Conservation (phyloP, 257 asterid species). For the Anisodus tanguticus region DNA sequence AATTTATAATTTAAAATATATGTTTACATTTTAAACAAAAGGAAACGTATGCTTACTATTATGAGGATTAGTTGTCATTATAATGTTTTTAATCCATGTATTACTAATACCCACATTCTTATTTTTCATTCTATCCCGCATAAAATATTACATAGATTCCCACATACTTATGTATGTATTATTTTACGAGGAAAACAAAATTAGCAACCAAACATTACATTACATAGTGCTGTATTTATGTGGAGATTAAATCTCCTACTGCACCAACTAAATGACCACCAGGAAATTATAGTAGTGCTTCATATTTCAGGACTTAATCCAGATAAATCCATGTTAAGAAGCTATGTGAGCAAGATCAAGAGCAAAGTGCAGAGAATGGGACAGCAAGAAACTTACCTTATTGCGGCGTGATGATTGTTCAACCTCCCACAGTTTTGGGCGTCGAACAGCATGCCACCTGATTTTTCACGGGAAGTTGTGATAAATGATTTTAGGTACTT, state of each 20-base stretch:
- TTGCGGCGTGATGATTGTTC: slow-evolving; percentile 67
- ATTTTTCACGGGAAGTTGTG: slow-evolving; percentile 39
- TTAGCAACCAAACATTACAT: background rate
- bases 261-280: background rate
- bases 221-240: background rate
- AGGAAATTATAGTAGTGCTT: slow-evolving; percentile 2
- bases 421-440: slow-evolving; percentile 86
- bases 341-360: slow-evolving; percentile 13
- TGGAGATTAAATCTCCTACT: background rate
- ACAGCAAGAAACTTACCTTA: slow-evolving; percentile 51
- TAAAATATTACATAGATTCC: background rate
- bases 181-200: background rate
- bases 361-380: background rate
- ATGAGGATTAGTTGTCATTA: background rate
- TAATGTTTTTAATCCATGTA: background rate
- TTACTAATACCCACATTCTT: background rate
- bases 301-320: slow-evolving; percentile 5
- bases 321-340: slow-evolving; percentile 12
- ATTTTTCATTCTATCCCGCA: background rate
- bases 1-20: background rate
- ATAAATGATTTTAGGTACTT: background rate
- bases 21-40: background rate
- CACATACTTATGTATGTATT: background rate
- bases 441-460: slow-evolving; percentile 98
- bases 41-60: background rate